Conservation (phyloP, 75 land plant species). For the Picea sitchensis region DNA sequence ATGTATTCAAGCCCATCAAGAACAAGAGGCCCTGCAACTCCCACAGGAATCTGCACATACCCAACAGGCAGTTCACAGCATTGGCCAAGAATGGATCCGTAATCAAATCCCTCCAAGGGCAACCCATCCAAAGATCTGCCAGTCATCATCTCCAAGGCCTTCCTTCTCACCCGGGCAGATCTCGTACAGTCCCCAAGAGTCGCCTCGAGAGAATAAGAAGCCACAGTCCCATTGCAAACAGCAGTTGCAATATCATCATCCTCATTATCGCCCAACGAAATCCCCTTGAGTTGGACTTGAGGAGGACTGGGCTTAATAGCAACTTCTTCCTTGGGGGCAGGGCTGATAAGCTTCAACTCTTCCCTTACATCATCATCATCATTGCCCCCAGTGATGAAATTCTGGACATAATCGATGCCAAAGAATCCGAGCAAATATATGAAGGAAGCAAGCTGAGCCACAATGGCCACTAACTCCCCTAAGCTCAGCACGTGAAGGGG, state of each 20-base stretch:
- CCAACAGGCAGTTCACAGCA: slow-evolving; percentile 89
- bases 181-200: slow-evolving; percentile 59
- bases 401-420: slow-evolving; percentile 78
- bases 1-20: slow-evolving; percentile 52
- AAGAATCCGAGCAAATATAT: slow-evolving; percentile 81
- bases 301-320: background rate
- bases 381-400: slow-evolving; percentile 16
- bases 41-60: slow-evolving; percentile 78
- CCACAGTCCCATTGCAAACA: slow-evolving; percentile 43
- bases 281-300: slow-evolving; percentile 18
- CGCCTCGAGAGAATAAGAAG: slow-evolving; percentile 63
- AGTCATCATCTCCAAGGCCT: slow-evolving; percentile 47
- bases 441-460: slow-evolving; percentile 63
- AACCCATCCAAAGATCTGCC: slow-evolving; percentile 56
- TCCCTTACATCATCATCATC: slow-evolving; percentile 2
- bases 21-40: slow-evolving; percentile 71
- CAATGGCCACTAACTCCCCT: slow-evolving; percentile 54
- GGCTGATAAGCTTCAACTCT: background rate
- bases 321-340: background rate
- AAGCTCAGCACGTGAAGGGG: slow-evolving; percentile 69
- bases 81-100: slow-evolving; percentile 60
- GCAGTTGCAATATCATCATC: slow-evolving; percentile 52
- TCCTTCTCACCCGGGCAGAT: slow-evolving; percentile 49
- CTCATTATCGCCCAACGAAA: slow-evolving; percentile 13
- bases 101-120: slow-evolving; percentile 68